A percentile compares a stretch with the other conserved stretches of the same genome.
Evolutionary conservation across 331 rosid genomes (phyloP).

Genomic region (Quercus tomentella): DNA sequence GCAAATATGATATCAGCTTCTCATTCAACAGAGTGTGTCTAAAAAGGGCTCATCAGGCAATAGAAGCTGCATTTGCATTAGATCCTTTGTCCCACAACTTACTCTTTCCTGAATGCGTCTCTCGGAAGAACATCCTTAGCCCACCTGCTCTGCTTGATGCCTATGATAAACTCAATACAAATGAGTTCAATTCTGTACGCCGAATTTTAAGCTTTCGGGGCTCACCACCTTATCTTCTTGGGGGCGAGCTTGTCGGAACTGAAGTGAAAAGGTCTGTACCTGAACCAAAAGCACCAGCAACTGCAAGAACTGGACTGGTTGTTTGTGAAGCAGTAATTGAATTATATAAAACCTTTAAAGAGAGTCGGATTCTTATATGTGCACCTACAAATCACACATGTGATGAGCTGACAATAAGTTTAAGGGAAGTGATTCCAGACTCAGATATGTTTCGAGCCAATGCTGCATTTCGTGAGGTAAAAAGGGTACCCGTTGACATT

Average conservation of each 20-base stretch:
- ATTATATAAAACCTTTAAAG: no score
- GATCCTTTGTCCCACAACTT: conserved; percentile 19
- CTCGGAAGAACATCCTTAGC: background rate
- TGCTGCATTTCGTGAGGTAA: conserved; percentile 31
- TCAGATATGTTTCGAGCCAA: conserved; percentile 28
- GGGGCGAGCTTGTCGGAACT: no score
- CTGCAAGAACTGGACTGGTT: no score
- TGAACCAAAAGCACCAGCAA: no score
- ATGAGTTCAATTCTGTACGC: conserved; percentile 5
- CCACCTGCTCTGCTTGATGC: background rate
- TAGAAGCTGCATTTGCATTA: conserved; percentile 11
- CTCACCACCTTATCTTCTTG: conserved; percentile 34
- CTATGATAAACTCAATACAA: background rate
- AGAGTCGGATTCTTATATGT: background rate
- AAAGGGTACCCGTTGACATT: conserved; percentile 26
- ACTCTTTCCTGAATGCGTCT: conserved; percentile 27
- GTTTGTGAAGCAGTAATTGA: no score
- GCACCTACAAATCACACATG: conserved; percentile 30
- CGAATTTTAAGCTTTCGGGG: conserved; percentile 7
- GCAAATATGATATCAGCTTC: conserved; percentile 39
- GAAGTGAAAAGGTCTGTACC: no score
- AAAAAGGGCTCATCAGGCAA: conserved; percentile 43
- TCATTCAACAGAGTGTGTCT: conserved; percentile 42
- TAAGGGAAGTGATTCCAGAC: conserved; percentile 21
- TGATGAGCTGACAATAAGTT: conserved; percentile 21